Evolutionary conservation across 2,329 filamentous ascomycete genomes (phyloP), one percentile per base, ranked within the genome.

Genomic region (Epichloe scottii): DNA sequence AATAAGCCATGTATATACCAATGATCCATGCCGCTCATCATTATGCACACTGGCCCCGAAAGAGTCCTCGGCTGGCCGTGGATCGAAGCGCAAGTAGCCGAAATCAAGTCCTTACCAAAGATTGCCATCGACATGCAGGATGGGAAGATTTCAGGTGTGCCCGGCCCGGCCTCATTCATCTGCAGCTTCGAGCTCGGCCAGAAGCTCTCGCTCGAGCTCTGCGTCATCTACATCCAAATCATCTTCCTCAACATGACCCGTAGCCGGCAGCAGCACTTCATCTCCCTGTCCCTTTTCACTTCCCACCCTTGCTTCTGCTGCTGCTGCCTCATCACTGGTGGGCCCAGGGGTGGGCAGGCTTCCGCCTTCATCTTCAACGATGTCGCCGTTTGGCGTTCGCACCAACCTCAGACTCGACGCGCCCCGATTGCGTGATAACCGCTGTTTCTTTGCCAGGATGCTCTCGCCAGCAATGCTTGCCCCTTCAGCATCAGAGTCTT

Each of bases 151-250:
- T 30, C 8, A 30, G 8, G 26, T 30, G 26, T 30, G 30, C 30
- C 30, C 30, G 30, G 30, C 30, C 30, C 30, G 30, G 30, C 43
- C 14, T 59, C 51, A 62, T 26, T 59, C 63, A 35, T 58, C 62
- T 19, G 62, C 62, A 15, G 65, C 64, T 58, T 81, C 78, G 56
- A 82, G 68, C 56, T 78, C 81, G 1, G 79, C 79, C 59, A 81
- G 68, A 62, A 85, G 71, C 58, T 83, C 81, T 38, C 78, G 76
- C 63, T 83, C 82, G 47, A 84, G 65, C 58, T 82, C 80, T 50
- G 77, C 76, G 10, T 78, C 75, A 43, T 74, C 72, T 48, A 71
- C 66, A 41, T 71, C 72, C n/a, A 65, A 64, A 7, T 63, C 63
- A 40, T 64, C 62, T n/a, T 63, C 63, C 53, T 17, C 52, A 62